Base-by-base conservation (phyloP, 768 basidiomycete species). In the Lactarius evosmus region DNA sequence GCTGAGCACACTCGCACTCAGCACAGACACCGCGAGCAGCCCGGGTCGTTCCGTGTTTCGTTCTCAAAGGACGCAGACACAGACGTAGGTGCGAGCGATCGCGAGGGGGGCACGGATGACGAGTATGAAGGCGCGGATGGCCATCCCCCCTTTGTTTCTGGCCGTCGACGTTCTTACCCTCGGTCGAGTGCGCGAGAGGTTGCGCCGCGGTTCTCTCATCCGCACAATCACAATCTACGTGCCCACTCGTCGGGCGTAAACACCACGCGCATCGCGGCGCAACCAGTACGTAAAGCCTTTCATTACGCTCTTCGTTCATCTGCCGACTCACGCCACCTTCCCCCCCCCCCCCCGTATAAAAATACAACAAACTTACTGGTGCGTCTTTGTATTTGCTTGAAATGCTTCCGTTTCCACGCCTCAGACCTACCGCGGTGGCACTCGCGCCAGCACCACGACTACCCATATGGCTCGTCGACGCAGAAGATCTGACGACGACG, bases 221-320 rank as follows among this genome's bases (percentile, higher is more conserved):
- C 59, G 22, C 58, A 59, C 22, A 50, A 61, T 65, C 58, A 59
- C 22, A 50, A 61, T 65, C 59, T 53, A 29, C 58, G 44, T 54
- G 8, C 61, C 30, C 22, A 56, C 22, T 8, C 44, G 25, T 34
- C 58, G 25, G 32, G 56, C 25, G 32, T 33, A 52, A 29, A 40
- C 25, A 16, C 30, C 49, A 14, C 44, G 4, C 65, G 41, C 25
- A 66, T 62, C 52, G 49, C 33, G 32, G 40, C 60, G 29, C 38
- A 68, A 46, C 58, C 61, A 40, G 67, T 68, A 58, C 36, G 63
- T 64, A 22, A 22, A 56, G 52, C n/a, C 4, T 9, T 34, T 14
- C 56, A 52, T 36, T 8, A 29, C 40, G 7, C n/a, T 19, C 27
- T 6, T 12, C 17, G 7, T 27, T 4, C 12, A 12, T 32, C 17